Evolutionary conservation across 2,329 filamentous ascomycete species (phyloP), one percentile per base, ranked within the genome.

Genomic region (Fusarium scirpi): DNA sequence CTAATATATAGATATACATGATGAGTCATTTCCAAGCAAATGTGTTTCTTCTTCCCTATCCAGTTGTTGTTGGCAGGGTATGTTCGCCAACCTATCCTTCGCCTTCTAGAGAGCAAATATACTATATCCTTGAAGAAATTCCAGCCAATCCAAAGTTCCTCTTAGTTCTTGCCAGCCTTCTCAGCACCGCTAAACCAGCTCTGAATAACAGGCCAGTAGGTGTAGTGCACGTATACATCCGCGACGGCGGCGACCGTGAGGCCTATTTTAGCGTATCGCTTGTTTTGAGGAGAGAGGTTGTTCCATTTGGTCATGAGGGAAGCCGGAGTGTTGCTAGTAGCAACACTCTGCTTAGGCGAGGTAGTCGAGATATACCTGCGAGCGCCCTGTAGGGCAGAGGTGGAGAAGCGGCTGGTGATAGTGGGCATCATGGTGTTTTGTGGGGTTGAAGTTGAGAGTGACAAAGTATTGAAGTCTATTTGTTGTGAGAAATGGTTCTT

Each of bases 221-320:
- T 70, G 59, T 77, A 77, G 10, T 76, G 30, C 9, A 79, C 41
- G 25, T 72, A 75, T 24, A 69, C 57, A 48, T 80, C 78, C 3
- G 74, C 52, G 6, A 62, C 70, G 8, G 70, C 51, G 44, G 72
- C 54, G 10, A 66, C 53, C 9, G 55, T 62, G 8, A 73, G 24
- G 11, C 76, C 73, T 38, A 71, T 66, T 22, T 71, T 54, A 38
- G 72, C 63, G 32, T 78, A 74, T 47, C 71, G 74, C 10, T 76
- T 75, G 20, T 74, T 72, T 56, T 67, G 71, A 6, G 74, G 72
- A 20, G 74, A 74, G 5, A 79, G 70, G 18, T 65, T 77, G 55
- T 63, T 77, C 77, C 77, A 79, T 25, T 60, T 65, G 29, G 41
- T 27, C 25, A 41, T 20, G 9, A 51, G 22, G 6, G 59, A 25